Percentiles rank a stretch among this genome's conserved stretches.
phyloP scores from a whole-genome alignment of 371 early-diverging fungal species.

The Mortierella sp. region DNA sequence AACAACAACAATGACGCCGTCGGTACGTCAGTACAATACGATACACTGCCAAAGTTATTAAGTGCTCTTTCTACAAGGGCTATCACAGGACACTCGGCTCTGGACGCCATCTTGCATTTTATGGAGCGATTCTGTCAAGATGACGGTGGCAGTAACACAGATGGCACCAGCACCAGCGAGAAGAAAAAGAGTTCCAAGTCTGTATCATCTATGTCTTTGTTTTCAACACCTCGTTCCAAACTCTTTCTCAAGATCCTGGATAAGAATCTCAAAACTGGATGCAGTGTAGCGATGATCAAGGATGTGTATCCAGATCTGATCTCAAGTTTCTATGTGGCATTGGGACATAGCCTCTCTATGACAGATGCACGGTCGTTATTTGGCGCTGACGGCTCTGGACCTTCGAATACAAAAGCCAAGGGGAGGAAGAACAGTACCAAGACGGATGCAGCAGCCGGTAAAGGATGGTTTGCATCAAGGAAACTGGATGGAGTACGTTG shows the following conservation, averaged over 20 bases:
- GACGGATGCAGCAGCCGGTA: background rate
- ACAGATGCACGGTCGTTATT: slow-evolving; percentile 23
- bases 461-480: slow-evolving; percentile 63
- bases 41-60: slow-evolving; percentile 44
- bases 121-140: slow-evolving; percentile 40
- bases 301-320: slow-evolving; percentile 42
- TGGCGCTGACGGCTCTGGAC: background rate
- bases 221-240: slow-evolving; percentile 35
- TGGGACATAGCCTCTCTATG: slow-evolving; percentile 47
- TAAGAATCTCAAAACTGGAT: slow-evolving; percentile 66
- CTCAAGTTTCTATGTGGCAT: slow-evolving; percentile 51
- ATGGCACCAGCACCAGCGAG: background rate
- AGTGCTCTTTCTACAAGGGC: slow-evolving; percentile 60
- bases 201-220: slow-evolving; percentile 6
- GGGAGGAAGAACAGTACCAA: background rate
- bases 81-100: slow-evolving; percentile 58
- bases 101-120: slow-evolving; percentile 56
- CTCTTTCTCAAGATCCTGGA: slow-evolving; percentile 64
- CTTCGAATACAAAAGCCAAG: background rate
- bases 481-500: slow-evolving; percentile 72
- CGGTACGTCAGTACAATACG: slow-evolving; percentile 2
- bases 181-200: background rate
- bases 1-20: background rate
- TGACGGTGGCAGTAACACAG: background rate
- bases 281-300: slow-evolving; percentile 54